A percentile compares a stretch with the other conserved stretches of the same genome.
Evolutionary conservation across 805 yeast species (phyloP).

Genomic region (Teunomyces cretensis): DNA sequence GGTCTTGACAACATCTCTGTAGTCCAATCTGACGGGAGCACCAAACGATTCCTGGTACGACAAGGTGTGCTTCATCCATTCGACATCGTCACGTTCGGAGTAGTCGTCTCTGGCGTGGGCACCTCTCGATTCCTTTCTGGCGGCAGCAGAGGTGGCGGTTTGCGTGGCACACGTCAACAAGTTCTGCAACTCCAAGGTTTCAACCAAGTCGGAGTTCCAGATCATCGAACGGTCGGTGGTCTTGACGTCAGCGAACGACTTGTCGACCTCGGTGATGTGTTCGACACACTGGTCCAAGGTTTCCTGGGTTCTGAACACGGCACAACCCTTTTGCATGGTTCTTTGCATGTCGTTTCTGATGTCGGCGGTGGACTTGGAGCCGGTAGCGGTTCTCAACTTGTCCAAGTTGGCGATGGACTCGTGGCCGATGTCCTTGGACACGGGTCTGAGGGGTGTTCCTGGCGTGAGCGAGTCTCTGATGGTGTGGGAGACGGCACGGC

Average conservation of each 20-base stretch:
- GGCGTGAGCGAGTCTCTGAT: slow-evolving; percentile 84
- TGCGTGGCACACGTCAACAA: slow-evolving; percentile 95
- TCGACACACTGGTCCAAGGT: slow-evolving; percentile 89
- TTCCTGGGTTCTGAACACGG: slow-evolving; percentile 93
- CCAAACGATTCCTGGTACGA: slow-evolving; percentile 83
- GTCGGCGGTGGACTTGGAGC: slow-evolving; percentile 79
- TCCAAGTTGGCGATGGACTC: slow-evolving; percentile 91
- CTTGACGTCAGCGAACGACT: slow-evolving; percentile 69
- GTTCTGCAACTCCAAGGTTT: slow-evolving; percentile 94
- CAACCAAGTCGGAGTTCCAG: slow-evolving; percentile 97
- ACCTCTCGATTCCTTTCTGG: slow-evolving; percentile 97
- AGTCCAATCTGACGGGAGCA: slow-evolving; percentile 68
- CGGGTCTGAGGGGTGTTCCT: slow-evolving; percentile 79
- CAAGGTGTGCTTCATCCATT: slow-evolving; percentile 97
- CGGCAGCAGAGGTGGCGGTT: slow-evolving; percentile 92
- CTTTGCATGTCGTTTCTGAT: slow-evolving; percentile 92
- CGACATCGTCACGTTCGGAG: slow-evolving; percentile 91
- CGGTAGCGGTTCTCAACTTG: slow-evolving; percentile 79
- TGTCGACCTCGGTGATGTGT: slow-evolving; percentile 73
- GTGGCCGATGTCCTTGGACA: slow-evolving; percentile 83
- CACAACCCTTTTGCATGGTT: slow-evolving; percentile 94
- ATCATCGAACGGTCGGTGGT: slow-evolving; percentile 97
- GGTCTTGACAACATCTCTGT: slow-evolving; percentile 79
- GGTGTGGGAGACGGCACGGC: slow-evolving; percentile 96
- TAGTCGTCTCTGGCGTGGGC: slow-evolving; percentile 99